Base-by-base conservation (phyloP, 1,284 basidiomycete species). In the Heterobasidion annosum region DNA sequence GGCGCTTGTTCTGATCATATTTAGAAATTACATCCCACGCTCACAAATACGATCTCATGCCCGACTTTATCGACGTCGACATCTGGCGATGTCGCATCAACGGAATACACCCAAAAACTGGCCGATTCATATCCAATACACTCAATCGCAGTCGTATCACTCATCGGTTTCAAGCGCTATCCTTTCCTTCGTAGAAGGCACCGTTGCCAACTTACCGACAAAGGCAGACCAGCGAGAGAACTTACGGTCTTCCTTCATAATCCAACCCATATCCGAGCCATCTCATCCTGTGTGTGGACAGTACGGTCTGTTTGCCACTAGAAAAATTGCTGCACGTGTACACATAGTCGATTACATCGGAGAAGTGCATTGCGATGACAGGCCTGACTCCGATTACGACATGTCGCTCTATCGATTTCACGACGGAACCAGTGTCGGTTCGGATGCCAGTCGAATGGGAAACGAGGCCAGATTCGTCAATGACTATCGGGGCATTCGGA, bases 381-480 rank as follows among this genome's bases (percentile, higher is more conserved):
- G 90, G 54, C 71, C 72, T 18, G 68, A 77, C 25, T 89, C 85
- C 15, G 85, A 95, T 68, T 97, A 97, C 66, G 94, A 97, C 69
- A 73, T 97, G 42, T 91, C 85, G 3, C 75, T 95, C 4, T 74
- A 83, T 64, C 83, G 88, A 51, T 68, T 74, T 43, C 68, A 73
- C 55, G 72, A 76, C 54, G 78, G 81, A 7, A 60, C 73, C 10
- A 81, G 68, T 60, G 74, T 88, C 19, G 87, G 85, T 4, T 72
- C 88, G 46, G 93, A 96, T 67, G 92, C 93, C 8, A 76, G 75
- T 34, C 59, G 44, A 0, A 79, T 79, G 69, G 94, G 94, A 18
- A 96, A 93, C 68, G 91, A 93, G 64, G 87, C 84, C 2, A 75
- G 92, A 59, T 93, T 94, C 66, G 77, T 91, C 58, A 95, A 95